Evolutionary conservation across 129 eudicot species (phyloP), one percentile per base, ranked within the genome.

Genomic region (Artemisia argyi): DNA sequence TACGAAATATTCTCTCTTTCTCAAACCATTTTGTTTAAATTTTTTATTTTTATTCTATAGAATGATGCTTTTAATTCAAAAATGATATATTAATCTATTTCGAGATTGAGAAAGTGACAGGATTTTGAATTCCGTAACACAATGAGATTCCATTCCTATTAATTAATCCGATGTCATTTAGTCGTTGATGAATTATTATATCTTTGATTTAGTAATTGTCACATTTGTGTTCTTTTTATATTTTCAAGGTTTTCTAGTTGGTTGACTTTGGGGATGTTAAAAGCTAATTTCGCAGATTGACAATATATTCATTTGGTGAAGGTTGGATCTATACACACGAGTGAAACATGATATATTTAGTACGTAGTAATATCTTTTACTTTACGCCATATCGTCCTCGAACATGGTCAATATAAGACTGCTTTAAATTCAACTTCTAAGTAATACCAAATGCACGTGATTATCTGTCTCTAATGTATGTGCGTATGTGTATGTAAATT

Each of bases 71-170:
- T 10, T 47, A 8, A 9, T 72, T 56, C 15, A 55, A 65, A 16
- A 42, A 44, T 42, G 3, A 13, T 57, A 68, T 57, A 32, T 59
- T 28, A 35, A 35, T 35, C 10, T 58, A 47, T 61, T 59, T 69
- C 68, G 80, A 76, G 75, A 76, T 76, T 69, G 80, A 69, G 32
- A 62, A 59, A 60, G 13, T 49, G 63, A 16, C 81, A 50, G 56
- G 70, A 69, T 60, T 68, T 69, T 77, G 65, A 68, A 62, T 61
- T 69, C n/a, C n/a, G 18, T 69, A 17, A 63, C 70, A 68, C 17
- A 48, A 53, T 42, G 48, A 69, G 65, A 77, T 69, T 70, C 39
- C 35, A 69, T 15, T 69, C 20, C 15, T 11, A 18, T 26, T 69
- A 49, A 61, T 35, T 68, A 60, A 47, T 13, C 50, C 0, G 28